A percentile compares a stretch with the other conserved stretches of the same genome.
Conservation (phyloP, 2,329 filamentous ascomycete genomes). For the Trichoderma sp. region DNA sequence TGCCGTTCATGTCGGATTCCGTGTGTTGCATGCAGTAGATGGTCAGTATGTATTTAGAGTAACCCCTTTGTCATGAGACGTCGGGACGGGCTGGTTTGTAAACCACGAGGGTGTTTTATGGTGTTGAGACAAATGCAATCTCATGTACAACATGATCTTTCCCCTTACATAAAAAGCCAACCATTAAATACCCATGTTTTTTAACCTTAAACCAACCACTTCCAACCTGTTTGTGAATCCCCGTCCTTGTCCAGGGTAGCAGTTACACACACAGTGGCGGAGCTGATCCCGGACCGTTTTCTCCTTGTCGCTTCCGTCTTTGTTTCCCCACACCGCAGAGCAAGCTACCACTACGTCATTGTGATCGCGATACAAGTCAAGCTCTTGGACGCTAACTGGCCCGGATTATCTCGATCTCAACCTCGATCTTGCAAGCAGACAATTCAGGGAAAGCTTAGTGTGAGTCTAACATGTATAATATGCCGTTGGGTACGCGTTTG, state of each 20-base stretch:
- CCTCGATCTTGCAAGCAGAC: conserved; percentile 2
- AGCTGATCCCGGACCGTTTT: conserved; percentile 12
- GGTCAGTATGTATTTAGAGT: background rate
- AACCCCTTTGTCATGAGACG: background rate
- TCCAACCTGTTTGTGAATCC: background rate
- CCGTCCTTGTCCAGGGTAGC: background rate
- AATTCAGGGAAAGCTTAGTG: conserved; percentile 1
- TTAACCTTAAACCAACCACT: background rate
- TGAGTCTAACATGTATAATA: background rate
- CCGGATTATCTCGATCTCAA: background rate
- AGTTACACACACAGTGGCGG: background rate
- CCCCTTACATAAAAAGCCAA: background rate
- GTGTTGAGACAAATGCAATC: background rate
- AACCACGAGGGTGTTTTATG: background rate
- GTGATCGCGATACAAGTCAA: conserved; percentile 21
- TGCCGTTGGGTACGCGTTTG: background rate
- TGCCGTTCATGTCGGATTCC: background rate
- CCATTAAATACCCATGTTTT: background rate
- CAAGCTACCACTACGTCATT: conserved; percentile 23
- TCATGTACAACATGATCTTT: background rate
- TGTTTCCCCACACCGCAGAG: background rate
- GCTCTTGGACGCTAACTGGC: conserved; percentile 16
- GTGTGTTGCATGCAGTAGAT: background rate
- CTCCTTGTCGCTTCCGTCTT: background rate
- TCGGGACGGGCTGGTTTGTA: background rate